Base-by-base conservation (phyloP, 1,139 yeast genomes). In the Nadsonia starkeyi-henricii region DNA sequence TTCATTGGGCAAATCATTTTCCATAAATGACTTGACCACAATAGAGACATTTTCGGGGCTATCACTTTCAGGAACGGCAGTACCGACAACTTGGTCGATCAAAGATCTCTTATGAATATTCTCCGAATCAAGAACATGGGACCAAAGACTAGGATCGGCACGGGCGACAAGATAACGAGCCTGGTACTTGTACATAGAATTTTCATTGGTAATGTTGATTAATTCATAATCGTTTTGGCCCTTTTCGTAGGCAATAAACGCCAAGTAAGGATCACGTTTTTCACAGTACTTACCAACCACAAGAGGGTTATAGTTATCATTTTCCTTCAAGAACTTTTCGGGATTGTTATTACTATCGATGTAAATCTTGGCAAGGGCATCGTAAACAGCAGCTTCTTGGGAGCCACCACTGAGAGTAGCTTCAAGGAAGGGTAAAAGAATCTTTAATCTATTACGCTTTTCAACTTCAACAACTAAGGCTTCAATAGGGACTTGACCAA, bases 251-350 rank as follows among this genome's bases (percentile, higher is more conserved):
- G 96, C 94, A 68, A 91, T 91, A 67, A 86, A 91, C 19, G 98
- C 99, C 65, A 91, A 74, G 70, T 86, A 91, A 53, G 99, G 99
- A 63, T 91, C 99, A 67, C 98, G 83, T 78, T 86, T 91, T 69
- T 93, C 99, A 76, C 99, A 93, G 73, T 91, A 91, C 64, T 81
- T 88, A 74, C 98, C 99, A 58, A 91, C 96, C 58, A 84, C 85
- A 58, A 85, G 73, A 23, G 98, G 84, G 67, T 91, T 94, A 69
- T 93, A 91, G 62, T 77, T 74, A 59, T 80, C 74, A 65, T 91
- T 93, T 67, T 91, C 98, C 65, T 81, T 82, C 71, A 91, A 76
- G 73, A 93, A 93, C 67, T 88, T 88, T 65, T 91, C 98, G 44
- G 99, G 98, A 57, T 89, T 83, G 70, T 91, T 93, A 74, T 91